Evolutionary conservation across 164 flowering plant genomes (phyloP).

Genomic region (Brasenia schreberi): DNA sequence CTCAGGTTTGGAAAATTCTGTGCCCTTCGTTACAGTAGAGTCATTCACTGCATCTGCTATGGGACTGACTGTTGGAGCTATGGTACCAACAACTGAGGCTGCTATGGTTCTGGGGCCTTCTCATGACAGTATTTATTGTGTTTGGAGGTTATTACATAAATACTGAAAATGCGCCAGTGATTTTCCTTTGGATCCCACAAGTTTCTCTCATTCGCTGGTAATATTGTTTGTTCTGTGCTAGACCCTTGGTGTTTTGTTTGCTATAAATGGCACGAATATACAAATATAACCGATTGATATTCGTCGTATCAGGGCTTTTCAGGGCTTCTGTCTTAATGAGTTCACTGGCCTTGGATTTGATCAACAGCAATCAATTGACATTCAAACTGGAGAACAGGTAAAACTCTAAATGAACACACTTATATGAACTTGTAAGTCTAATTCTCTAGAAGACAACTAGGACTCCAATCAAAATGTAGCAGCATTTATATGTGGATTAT

Average conservation of each 20-base stretch:
- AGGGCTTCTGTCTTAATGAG: constrained; percentile 94
- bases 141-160: constrained; percentile 97
- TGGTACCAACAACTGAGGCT: constrained; percentile 94
- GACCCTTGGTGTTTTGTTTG: too few relatives aligned
- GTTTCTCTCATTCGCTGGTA: constrained; percentile 96
- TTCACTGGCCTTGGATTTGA: constrained; percentile 79
- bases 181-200: constrained; percentile 92
- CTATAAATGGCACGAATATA: background rate
- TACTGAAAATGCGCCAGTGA: constrained; percentile 75
- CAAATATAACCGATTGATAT: background rate
- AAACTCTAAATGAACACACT: background rate
- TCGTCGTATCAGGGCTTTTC: constrained; percentile 68
- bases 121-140: constrained; percentile 97
- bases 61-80: constrained; percentile 98
- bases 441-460: too few relatives aligned
- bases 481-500: too few relatives aligned
- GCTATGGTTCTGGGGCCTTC: constrained; percentile 98
- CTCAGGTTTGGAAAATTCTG: constrained; percentile 83
- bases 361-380: constrained; percentile 59
- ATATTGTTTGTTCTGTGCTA: background rate
- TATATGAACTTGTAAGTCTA: too few relatives aligned
- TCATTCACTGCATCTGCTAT: constrained; percentile 98
- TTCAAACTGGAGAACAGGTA: constrained; percentile 96
- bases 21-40: constrained; percentile 81
- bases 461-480: too few relatives aligned